Base-by-base conservation (phyloP, 306 rosid genomes). In the Psophocarpus tetragonolobus region DNA sequence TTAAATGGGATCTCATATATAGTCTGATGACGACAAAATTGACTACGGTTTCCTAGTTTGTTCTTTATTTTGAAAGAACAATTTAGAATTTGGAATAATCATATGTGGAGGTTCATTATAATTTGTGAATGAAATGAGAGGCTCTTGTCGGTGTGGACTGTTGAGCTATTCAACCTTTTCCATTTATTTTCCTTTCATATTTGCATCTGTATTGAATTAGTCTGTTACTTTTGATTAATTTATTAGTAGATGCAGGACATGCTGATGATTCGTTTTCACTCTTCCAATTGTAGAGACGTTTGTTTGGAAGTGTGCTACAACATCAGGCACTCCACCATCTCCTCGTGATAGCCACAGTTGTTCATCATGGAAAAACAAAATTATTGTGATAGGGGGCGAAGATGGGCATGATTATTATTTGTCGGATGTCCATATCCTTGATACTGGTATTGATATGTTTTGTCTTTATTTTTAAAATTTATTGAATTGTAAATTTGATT, bases 341-440 rank as follows among this genome's bases (percentile, higher is more conserved):
- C 96, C 97, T 65, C 99, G 99, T 0, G 98, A 90, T 79, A 96
- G 99, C 91, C 99, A 96, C 77, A 87, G 90, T 57, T 96, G 97
- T 86, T 92, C 99, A 30, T 85, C 98, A 47, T 96, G 96, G 96
- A 90, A 86, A 87, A 96, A 91, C 86, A 92, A 88, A 79, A 39
- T 91, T 73, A 86, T 96, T 56, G 96, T 96, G 78, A 78, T 96
- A 50, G 99, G 96, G 50, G 99, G 99, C 12, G 97, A 96, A 92
- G 99, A 96, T 84, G 87, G 78, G 0, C 89, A 90, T 47, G 97
- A 91, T 80, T 96, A 88, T 81, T 96, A 96, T 80, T 81, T 96
- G 83, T 88, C 98, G 24, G 99, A 96, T 17, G 98, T 92, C 77
- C 99, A 96, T 86, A 88, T 96, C 77, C 98, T 96, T 61, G 99